These are phyloP conservation scores for Ascochyta fabae DNA, from an alignment of 2,329 filamentous ascomycete genomes.

Conservation along the genomic window DNA sequence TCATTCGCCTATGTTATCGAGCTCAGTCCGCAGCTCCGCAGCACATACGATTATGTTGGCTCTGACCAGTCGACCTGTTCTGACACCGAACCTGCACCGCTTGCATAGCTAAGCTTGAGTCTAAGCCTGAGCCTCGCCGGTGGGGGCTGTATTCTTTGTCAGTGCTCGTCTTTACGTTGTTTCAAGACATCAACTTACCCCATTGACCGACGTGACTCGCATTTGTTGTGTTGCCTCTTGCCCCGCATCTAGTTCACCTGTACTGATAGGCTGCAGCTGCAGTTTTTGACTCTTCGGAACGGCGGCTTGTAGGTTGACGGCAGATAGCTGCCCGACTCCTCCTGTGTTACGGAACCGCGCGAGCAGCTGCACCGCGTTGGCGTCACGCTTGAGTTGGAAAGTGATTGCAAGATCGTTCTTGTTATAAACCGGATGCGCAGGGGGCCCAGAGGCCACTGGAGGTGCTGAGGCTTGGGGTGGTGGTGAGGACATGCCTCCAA, in stretches of 20 bases:
- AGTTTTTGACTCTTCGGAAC: slow-evolving; percentile 96
- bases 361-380: slow-evolving; percentile 79
- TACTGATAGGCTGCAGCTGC: slow-evolving; percentile 88
- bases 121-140: slow-evolving; percentile 76
- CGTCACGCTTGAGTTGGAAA: slow-evolving; percentile 82
- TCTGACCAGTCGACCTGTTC: slow-evolving; percentile 99
- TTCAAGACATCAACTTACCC: slow-evolving; percentile 68
- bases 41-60: slow-evolving; percentile 54
- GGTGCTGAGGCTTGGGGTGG: slow-evolving; percentile 55
- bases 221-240: slow-evolving; percentile 89
- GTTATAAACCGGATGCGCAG: slow-evolving; percentile 77
- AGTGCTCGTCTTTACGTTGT: slow-evolving; percentile 19
- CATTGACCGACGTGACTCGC: slow-evolving; percentile 83
- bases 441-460: slow-evolving; percentile 46
- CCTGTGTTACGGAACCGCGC: slow-evolving; percentile 84
- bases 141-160: slow-evolving; percentile 64
- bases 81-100: slow-evolving; percentile 72
- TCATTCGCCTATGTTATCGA: slow-evolving; percentile 10
- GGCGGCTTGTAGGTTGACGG: slow-evolving; percentile 87
- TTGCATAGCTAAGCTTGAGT: slow-evolving; percentile 81
- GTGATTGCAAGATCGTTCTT: slow-evolving; percentile 84
- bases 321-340: slow-evolving; percentile 68
- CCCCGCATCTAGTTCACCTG: slow-evolving; percentile 74
- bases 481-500: slow-evolving; percentile 55
- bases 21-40: neutral